A percentile compares a stretch with the other conserved stretches of the same genome.
phyloP scores from a whole-genome alignment of 768 basidiomycete genomes.

The Russula ochroleuca region DNA sequence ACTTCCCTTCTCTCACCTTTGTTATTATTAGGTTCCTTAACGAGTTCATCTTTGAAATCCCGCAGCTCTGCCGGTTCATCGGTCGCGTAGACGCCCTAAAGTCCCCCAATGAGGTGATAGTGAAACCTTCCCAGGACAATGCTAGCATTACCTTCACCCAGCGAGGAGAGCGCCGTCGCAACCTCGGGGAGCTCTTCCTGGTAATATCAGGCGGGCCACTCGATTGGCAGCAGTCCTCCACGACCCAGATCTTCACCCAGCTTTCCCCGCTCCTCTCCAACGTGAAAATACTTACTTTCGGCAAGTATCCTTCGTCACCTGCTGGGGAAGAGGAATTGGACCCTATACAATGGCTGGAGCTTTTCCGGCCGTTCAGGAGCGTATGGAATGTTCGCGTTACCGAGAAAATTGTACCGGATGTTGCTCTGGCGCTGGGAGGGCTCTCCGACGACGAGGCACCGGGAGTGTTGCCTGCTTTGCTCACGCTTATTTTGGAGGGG shows the following conservation, averaged over 20 bases:
- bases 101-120: background rate
- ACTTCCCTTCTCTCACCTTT: background rate
- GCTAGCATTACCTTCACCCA: background rate
- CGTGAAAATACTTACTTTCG: background rate
- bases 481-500: background rate
- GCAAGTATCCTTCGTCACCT: background rate
- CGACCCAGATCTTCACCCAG: background rate
- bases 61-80: conserved; percentile 4
- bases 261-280: background rate
- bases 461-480: background rate
- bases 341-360: background rate
- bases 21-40: background rate
- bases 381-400: background rate
- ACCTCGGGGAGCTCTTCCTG: background rate
- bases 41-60: background rate
- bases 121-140: background rate
- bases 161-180: background rate
- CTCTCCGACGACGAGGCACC: background rate
- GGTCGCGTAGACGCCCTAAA: background rate
- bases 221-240: conserved; percentile 4
- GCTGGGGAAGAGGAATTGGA: background rate
- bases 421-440: background rate
- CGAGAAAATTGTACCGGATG: background rate
- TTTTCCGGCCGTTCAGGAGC: background rate
- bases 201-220: background rate